Percentiles rank a stretch among this genome's conserved stretches.
phyloP scores from a whole-genome alignment of 2,329 filamentous ascomycete genomes.

The Cyphellophora attinorum region DNA sequence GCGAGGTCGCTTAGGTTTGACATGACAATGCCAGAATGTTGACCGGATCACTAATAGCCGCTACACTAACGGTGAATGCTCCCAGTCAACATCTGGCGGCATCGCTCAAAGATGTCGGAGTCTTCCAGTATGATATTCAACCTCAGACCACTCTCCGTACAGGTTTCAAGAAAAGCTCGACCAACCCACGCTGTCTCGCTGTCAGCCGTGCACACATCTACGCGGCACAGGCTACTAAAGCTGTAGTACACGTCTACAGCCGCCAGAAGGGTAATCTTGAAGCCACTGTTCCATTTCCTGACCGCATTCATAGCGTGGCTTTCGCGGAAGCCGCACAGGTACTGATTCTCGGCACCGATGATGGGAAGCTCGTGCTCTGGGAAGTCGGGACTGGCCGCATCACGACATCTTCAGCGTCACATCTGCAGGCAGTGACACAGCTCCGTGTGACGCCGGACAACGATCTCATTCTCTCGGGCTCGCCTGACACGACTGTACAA shows the following conservation, averaged over 20 bases:
- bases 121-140: constrained; percentile 75
- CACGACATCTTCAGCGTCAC: constrained; percentile 32
- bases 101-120: constrained; percentile 66
- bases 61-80: constrained; percentile 31
- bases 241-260: constrained; percentile 86
- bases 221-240: constrained; percentile 82
- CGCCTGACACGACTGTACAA: constrained; percentile 72
- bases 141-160: constrained; percentile 65
- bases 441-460: constrained; percentile 60
- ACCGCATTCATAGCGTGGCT: constrained; percentile 70
- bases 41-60: constrained; percentile 38
- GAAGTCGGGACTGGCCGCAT: constrained; percentile 57
- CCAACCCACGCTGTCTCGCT: constrained; percentile 68
- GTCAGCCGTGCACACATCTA: constrained; percentile 77
- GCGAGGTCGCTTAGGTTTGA: too few species aligned
- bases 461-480: constrained; percentile 37
- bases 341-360: constrained; percentile 69
- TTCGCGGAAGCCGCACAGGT: constrained; percentile 54
- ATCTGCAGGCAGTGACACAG: constrained; percentile 53
- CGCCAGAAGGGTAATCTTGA: constrained; percentile 78
- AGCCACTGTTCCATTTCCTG: constrained; percentile 75
- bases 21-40: constrained; percentile 27
- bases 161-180: constrained; percentile 85
- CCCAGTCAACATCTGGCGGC: constrained; percentile 30
- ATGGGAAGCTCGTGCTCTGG: constrained; percentile 83